A percentile compares a stretch with the other conserved stretches of the same genome.
Evolutionary conservation across 2,329 filamentous ascomycete genomes (phyloP).

Genomic region (Trichophaea hybrida): DNA sequence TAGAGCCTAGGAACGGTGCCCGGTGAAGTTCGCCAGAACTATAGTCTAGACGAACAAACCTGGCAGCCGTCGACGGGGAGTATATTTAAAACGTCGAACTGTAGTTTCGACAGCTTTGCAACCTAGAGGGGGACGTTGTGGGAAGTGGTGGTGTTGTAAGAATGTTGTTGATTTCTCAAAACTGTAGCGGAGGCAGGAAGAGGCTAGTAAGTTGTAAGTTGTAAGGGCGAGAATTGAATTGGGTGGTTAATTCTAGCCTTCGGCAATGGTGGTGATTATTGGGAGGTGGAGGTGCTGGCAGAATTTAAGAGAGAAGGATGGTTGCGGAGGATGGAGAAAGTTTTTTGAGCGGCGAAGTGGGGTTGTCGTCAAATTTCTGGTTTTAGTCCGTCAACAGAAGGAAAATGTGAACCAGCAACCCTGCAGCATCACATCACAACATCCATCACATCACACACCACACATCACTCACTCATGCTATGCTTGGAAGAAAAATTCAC

Average conservation of each 20-base stretch:
- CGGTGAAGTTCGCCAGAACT: slow-evolving; percentile 25
- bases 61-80: slow-evolving; percentile 6
- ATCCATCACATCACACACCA: neutral
- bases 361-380: neutral
- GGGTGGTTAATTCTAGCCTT: too few relatives aligned
- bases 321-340: neutral
- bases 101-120: slow-evolving; percentile 10
- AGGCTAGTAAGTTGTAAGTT: too few relatives aligned
- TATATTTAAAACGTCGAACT: neutral
- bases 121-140: neutral
- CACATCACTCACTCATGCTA: neutral
- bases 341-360: neutral
- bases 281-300: neutral
- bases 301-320: neutral
- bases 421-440: neutral
- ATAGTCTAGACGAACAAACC: slow-evolving; percentile 20
- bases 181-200: too few relatives aligned
- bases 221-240: too few relatives aligned
- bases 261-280: too few relatives aligned
- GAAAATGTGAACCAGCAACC: neutral
- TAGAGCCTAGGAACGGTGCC: slow-evolving; percentile 23
- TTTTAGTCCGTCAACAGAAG: too few relatives aligned
- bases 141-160: neutral
- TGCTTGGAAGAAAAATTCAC: neutral
- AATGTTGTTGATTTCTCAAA: neutral